These are phyloP conservation scores for Tolypocladium inflatum DNA, from an alignment of 2,329 filamentous ascomycete genomes.

Conservation along the genomic window DNA sequence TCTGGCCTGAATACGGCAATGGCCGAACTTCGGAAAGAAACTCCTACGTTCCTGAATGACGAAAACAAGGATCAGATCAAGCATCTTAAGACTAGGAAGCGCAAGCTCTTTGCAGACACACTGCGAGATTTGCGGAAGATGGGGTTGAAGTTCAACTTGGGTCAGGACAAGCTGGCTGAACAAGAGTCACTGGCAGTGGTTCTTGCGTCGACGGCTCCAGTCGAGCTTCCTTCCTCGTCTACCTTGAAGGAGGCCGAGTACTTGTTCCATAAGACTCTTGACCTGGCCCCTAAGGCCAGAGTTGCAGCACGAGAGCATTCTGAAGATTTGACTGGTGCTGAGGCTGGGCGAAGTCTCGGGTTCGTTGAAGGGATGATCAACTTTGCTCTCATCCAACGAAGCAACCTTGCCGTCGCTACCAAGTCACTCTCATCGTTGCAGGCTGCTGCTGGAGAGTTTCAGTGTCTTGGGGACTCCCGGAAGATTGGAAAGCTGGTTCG, in stretches of 20 bases:
- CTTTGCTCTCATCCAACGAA: slow-evolving; percentile 51
- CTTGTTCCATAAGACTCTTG: slow-evolving; percentile 71
- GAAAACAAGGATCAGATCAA: slow-evolving; percentile 79
- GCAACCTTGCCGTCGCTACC: slow-evolving; percentile 31
- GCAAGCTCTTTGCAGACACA: slow-evolving; percentile 82
- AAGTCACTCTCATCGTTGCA: slow-evolving; percentile 29
- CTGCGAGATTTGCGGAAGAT: slow-evolving; percentile 76
- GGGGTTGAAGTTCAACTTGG: slow-evolving; percentile 80
- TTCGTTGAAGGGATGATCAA: slow-evolving; percentile 80
- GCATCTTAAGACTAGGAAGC: slow-evolving; percentile 84
- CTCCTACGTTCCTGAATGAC: slow-evolving; percentile 69
- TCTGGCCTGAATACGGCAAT: slow-evolving; percentile 58
- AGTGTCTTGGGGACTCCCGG: slow-evolving; percentile 20
- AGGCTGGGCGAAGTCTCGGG: slow-evolving; percentile 69
- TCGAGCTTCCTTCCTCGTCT: slow-evolving; percentile 20
- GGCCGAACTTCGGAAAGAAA: slow-evolving; percentile 70
- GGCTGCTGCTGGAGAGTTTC: slow-evolving; percentile 24
- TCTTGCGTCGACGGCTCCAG: slow-evolving; percentile 46
- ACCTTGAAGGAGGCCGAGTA: slow-evolving; percentile 43
- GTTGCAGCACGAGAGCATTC: slow-evolving; percentile 63
- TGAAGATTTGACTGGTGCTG: slow-evolving; percentile 72
- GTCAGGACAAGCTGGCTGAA: slow-evolving; percentile 59
- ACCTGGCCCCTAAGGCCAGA: slow-evolving; percentile 60
- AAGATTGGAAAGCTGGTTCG: slow-evolving; percentile 12
- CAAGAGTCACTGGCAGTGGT: slow-evolving; percentile 65